Evolutionary conservation across 768 basidiomycete genomes (phyloP).

Genomic region (Saitozyma sp.): DNA sequence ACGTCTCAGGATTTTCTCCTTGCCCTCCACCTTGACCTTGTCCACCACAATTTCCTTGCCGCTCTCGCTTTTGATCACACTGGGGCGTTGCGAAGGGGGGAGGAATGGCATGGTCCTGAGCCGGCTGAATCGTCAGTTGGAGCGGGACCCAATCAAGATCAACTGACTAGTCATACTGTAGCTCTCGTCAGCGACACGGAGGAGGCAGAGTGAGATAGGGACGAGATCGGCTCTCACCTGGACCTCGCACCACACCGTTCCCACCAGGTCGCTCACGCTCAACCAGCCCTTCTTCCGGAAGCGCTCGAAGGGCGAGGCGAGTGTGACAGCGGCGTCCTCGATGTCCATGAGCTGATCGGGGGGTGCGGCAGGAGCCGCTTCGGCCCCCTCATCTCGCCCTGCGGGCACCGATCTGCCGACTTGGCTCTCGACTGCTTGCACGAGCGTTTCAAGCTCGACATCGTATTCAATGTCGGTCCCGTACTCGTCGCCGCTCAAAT

Average conservation of each 20-base stretch:
- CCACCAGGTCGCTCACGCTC: constrained; percentile 53
- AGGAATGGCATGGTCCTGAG: constrained; percentile 48
- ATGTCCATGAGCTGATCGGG: constrained; percentile 13
- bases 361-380: constrained; percentile 3
- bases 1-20: constrained; percentile 50
- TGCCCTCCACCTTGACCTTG: constrained; percentile 44
- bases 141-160: background rate
- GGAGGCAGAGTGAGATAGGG: background rate
- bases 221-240: constrained; percentile 34
- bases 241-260: constrained; percentile 54
- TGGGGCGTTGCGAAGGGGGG: constrained; percentile 44
- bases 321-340: constrained; percentile 11
- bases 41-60: constrained; percentile 50
- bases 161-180: constrained; percentile 50
- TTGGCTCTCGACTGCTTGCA: constrained; percentile 25
- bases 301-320: constrained; percentile 53
- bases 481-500: constrained; percentile 19
- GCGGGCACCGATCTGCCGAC: background rate
- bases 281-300: constrained; percentile 50
- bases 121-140: constrained; percentile 23
- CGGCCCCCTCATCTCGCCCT: background rate
- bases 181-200: background rate
- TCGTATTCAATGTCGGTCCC: constrained; percentile 25
- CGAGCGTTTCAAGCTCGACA: constrained; percentile 30
- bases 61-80: constrained; percentile 35